Evolutionary conservation across 495 filamentous ascomycete species (phyloP), one percentile per base, ranked within the genome.

Genomic region (Hypoxylon subgilvum): DNA sequence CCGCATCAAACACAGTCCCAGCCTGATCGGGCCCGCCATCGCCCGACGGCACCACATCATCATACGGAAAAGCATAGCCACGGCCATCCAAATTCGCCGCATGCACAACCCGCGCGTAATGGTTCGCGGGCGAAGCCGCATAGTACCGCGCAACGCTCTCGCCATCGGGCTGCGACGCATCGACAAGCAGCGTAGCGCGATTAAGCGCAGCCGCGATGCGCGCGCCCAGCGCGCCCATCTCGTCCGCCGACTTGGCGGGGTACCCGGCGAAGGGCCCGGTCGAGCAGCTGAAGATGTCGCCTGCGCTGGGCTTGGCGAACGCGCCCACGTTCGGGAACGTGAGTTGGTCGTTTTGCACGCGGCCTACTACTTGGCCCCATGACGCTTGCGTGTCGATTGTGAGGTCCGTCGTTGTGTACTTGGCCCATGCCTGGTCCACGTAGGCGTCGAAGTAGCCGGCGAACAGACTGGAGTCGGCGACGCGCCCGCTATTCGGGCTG

Each of bases 31-130:
- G 65, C 6, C 41, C 67, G 10, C 68, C 57, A 0, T 76, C 82
- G 44, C 77, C 80, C 13, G 71, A 70, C 0, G 86, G 79, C 16
- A 79, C 77, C 3, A 91, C 88, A 69, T 92, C 88, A 65, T 92
- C 88, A 65, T 90, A 92, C 0, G 88, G 87, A 63, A 91, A 91
- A 1, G 87, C 86, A 73, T 91, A 92, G 1, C 88, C 88, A 10
- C 79, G 72, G 2, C 79, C 76, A 70, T 87, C 86, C 5, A 82
- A 56, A 56, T 84, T 86, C 31, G 77, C 78, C 19, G 67, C 75
- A 71, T 92, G 88, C 49, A 87, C 79, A 51, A 91, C 79, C 10
- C 85, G 69, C 13, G 85, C 72, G 63, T 89, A 92, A 69, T 91
- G 87, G 58, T 92, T 92, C 18, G 88, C 90, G 28, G 82, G 71